Evolutionary conservation across 2,329 filamentous ascomycete species (phyloP).

Genomic region (Claviceps lovelessii): DNA sequence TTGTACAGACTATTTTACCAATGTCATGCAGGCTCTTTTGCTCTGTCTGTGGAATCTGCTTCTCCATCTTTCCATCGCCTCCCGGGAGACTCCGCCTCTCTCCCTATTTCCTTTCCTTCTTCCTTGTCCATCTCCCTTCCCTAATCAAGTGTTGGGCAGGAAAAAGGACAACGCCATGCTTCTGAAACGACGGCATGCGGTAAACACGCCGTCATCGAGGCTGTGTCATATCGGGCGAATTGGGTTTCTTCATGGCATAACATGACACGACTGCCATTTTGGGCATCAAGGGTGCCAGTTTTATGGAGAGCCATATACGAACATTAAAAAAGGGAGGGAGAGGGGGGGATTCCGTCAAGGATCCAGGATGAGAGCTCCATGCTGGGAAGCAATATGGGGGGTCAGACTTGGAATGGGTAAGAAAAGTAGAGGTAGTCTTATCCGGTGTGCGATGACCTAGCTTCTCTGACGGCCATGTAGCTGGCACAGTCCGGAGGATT

Average conservation of each 20-base stretch:
- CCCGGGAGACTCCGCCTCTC: too few relatives aligned
- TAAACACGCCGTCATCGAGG: background rate
- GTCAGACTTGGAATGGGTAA: background rate
- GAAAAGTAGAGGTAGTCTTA: background rate
- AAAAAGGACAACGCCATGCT: too few relatives aligned
- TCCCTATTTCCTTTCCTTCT: background rate
- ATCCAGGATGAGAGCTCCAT: background rate
- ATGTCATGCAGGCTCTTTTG: too few relatives aligned
- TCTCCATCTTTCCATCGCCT: too few relatives aligned
- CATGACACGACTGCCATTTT: background rate
- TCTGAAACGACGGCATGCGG: background rate
- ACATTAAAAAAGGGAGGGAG: too few relatives aligned
- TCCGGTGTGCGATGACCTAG: background rate
- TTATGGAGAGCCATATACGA: background rate
- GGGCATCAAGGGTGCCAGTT: background rate
- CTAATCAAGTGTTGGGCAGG: background rate
- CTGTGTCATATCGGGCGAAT: background rate
- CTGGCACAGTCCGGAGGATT: background rate
- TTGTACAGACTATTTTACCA: too few relatives aligned
- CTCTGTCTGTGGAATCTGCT: too few relatives aligned
- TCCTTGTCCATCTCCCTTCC: background rate
- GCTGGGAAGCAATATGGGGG: background rate
- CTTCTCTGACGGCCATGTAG: background rate
- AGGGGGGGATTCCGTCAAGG: too few relatives aligned
- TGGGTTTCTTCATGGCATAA: conserved; percentile 1